Base-by-base conservation (phyloP, 345 rosid species). In the Syzygium grande region DNA sequence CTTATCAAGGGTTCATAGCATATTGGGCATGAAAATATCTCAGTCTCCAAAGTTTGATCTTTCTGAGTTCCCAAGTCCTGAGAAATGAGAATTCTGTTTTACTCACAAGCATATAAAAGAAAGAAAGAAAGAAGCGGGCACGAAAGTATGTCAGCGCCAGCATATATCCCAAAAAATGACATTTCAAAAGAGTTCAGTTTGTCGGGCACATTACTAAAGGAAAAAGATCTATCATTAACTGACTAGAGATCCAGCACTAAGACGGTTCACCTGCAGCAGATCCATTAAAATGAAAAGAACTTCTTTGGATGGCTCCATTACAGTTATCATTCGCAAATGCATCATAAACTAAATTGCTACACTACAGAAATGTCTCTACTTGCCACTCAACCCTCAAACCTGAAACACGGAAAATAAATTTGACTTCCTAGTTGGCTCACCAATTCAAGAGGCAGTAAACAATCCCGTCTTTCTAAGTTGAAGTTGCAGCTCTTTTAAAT, bases 1-100 rank as follows among this genome's bases (percentile, higher is more conserved):
- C 98, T 95, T 89, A 94, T 87, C 53, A 96, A 94, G n/a, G 98
- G 96, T 88, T 95, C 94, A 86, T 95, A 97, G 84, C 99, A 96
- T 38, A 95, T 93, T 14, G 99, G 98, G 85, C 99, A 97, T 21
- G 97, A 94, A 65, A 97, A 96, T 52, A 93, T 90, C 73, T 94
- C 94, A 53, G 84, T 91, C 77, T 94, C 94, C 90, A 87, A 73
- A 9, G 84, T 89, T 90, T 86, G 89, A 88, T 77, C 86, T 88
- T 84, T 86, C 86, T 88, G 90, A 87, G 91, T 87, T 86, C 87
- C 89, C 86, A 90, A 29, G 41, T 94, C 89, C 95, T 92, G 92
- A 43, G 88, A 90, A 30, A 55, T 13, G 73, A 61, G 17, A n/a
- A 61, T 61, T 61, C 65, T 61, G 73, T n/a, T 61, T 84, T 22